Base-by-base conservation (phyloP, 2,329 filamentous ascomycete species). In the Cordyceps cicadae region DNA sequence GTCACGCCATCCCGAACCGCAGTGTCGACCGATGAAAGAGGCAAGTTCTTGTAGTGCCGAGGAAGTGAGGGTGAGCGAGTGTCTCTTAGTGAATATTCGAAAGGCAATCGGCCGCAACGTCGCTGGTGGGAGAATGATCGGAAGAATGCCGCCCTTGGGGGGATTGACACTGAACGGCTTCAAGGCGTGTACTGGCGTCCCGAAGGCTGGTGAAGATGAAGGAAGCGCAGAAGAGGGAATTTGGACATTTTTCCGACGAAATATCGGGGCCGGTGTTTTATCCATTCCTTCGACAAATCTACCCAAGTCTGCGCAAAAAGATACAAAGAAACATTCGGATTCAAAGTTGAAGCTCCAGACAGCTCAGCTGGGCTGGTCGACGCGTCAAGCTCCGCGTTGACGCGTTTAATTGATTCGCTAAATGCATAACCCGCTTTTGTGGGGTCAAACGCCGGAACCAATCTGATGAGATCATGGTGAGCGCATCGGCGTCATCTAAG, bases 51-150 rank as follows among this genome's bases (percentile, higher is more conserved):
- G 87, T 5, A 99, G 78, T 0, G 94, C 91, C 0, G 92, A 86
- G 0, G 93, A 94, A 8, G 90, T 92, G 58, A 99, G 84, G 0
- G 92, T 97, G 60, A 99, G 79, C 67, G 93, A 95, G 75, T 99
- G 91, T 70, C 97, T 99, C 74, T 97, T 97, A 2, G 94, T 99
- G 66, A 99, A 96, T 0, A 90, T 95, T 52, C 94, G 86, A 70
- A 99, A 97, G 9, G 94, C 95, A 21, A 97, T 81, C 2, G 94
- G 93, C 64, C 95, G 83, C 46, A 99, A 78, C 0, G 90, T 95
- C 11, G 91, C 85, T 0, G 92, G 89, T 3, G 93, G 92, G 5
- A 99, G 86, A 41, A 96, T 81, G 61, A 99, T 94, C 4, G 94
- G 92, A 1, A 99, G 80, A 53, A 97, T 89, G 7, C 86, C 80